Evolutionary conservation across 2,329 filamentous ascomycete species (phyloP).

Genomic region (Lomentospora prolificans): DNA sequence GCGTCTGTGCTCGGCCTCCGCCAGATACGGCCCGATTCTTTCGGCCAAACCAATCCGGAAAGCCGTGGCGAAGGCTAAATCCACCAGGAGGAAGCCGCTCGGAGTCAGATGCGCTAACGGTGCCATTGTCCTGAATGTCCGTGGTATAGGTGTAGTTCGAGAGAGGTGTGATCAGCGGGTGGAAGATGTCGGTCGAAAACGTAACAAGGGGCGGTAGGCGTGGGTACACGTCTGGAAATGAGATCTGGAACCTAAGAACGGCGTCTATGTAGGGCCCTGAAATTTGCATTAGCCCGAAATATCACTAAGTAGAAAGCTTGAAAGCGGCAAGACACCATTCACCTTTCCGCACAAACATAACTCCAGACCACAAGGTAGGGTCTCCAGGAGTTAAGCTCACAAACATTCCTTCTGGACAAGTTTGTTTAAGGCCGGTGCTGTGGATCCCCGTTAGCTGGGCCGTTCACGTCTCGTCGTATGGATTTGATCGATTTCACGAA

Average conservation of each 20-base stretch:
- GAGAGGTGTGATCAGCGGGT: constrained; percentile 82
- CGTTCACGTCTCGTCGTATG: background rate
- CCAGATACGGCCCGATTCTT: constrained; percentile 31
- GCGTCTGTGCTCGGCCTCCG: constrained; percentile 11
- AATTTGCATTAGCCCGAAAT: too few species aligned
- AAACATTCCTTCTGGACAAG: constrained; percentile 79
- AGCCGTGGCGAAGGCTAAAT: constrained; percentile 84
- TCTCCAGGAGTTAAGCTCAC: constrained; percentile 75
- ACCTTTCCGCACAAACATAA: constrained; percentile 87
- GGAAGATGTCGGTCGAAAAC: constrained; percentile 89
- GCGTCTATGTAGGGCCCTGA: constrained; percentile 81
- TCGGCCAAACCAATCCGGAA: constrained; percentile 79
- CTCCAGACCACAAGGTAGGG: constrained; percentile 76
- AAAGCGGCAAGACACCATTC: too few species aligned
- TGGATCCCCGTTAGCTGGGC: background rate
- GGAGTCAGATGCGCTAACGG: constrained; percentile 73
- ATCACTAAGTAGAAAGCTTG: too few species aligned
- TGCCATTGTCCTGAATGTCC: constrained; percentile 62
- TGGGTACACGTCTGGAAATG: constrained; percentile 76
- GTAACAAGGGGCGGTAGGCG: constrained; percentile 71
- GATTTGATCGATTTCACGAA: constrained; percentile 31
- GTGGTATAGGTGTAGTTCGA: constrained; percentile 94
- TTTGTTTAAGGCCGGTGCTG: constrained; percentile 71
- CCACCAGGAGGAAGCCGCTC: constrained; percentile 78
- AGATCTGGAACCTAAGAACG: constrained; percentile 81